phyloP scores from a whole-genome alignment of 306 rosid genomes.

The Albizia julibrissin region DNA sequence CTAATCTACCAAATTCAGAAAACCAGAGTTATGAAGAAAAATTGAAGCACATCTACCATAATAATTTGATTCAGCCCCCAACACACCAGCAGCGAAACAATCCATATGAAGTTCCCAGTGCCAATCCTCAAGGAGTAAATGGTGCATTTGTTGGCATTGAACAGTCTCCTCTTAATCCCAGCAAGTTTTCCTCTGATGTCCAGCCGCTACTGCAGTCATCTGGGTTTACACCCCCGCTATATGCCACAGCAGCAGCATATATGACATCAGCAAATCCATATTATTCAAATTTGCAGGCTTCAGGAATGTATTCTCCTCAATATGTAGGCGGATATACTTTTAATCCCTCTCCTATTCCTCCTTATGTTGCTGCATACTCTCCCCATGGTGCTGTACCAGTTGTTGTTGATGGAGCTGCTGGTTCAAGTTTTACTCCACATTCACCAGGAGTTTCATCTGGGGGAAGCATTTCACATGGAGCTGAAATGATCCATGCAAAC shows the following conservation, averaged over 20 bases:
- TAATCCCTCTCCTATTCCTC: slow-evolving; percentile 46
- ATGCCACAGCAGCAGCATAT: slow-evolving; percentile 58
- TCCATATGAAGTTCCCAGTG: slow-evolving; percentile 43
- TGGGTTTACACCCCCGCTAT: slow-evolving; percentile 61
- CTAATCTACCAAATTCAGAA: slow-evolving; percentile 44
- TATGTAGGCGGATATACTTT: slow-evolving; percentile 50
- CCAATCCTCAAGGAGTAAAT: slow-evolving; percentile 49
- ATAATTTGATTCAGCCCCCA: slow-evolving; percentile 42
- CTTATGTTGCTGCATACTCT: slow-evolving; percentile 51
- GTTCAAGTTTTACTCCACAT: slow-evolving; percentile 41
- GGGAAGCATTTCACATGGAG: slow-evolving; percentile 49
- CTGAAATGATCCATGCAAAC: slow-evolving; percentile 48
- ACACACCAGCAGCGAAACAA: slow-evolving; percentile 44
- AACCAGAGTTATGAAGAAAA: slow-evolving; percentile 49
- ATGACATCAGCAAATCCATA: slow-evolving; percentile 50
- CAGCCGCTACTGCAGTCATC: slow-evolving; percentile 64
- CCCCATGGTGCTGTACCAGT: slow-evolving; percentile 51
- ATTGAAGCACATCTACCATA: slow-evolving; percentile 47
- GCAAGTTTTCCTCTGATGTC: slow-evolving; percentile 51
- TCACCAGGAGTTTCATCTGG: slow-evolving; percentile 47
- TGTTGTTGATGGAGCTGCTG: slow-evolving; percentile 51
- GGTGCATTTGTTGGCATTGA: slow-evolving; percentile 43
- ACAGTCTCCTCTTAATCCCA: slow-evolving; percentile 40
- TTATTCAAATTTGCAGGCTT: slow-evolving; percentile 43
- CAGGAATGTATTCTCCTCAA: slow-evolving; percentile 43